Percentiles rank a stretch among this genome's conserved stretches.
These are phyloP conservation scores for Yamadazyma sp. DNA, from an alignment of 1,139 yeast species.

Conservation along the genomic window DNA sequence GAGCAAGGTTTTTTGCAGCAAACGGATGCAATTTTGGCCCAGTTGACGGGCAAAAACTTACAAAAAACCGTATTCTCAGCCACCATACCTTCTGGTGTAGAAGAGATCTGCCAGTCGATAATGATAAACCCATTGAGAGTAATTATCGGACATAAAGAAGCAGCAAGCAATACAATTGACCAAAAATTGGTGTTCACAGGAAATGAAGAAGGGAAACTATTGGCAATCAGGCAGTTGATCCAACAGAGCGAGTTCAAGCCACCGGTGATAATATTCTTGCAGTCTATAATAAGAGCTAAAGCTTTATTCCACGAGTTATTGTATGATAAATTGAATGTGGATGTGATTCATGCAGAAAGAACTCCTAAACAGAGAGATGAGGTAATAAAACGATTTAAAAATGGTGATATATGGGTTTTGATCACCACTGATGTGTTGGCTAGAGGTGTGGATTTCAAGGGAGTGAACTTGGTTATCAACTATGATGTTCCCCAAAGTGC, in stretches of 20 bases:
- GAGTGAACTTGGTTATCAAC: conserved; percentile 90
- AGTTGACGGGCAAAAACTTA: conserved; percentile 55
- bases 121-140: conserved; percentile 86
- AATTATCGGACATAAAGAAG: conserved; percentile 91
- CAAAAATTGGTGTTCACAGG: conserved; percentile 88
- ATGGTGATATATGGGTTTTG: conserved; percentile 93
- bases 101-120: conserved; percentile 79
- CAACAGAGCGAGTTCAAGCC: conserved; percentile 86
- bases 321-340: conserved; percentile 89
- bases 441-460: conserved; percentile 96
- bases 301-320: conserved; percentile 89
- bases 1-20: conserved; percentile 91
- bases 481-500: conserved; percentile 95
- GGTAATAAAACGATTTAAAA: conserved; percentile 78
- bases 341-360: conserved; percentile 94
- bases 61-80: conserved; percentile 89
- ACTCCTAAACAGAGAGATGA: conserved; percentile 86
- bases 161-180: conserved; percentile 81
- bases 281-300: conserved; percentile 90
- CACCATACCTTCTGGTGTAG: conserved; percentile 92
- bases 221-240: conserved; percentile 87
- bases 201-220: conserved; percentile 88
- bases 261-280: conserved; percentile 89
- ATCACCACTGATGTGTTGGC: conserved; percentile 95
- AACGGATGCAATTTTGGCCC: conserved; percentile 78